Evolutionary conservation across 2,329 filamentous ascomycete genomes (phyloP), one percentile per base, ranked within the genome.

Genomic region (Pseudopyricularia cyperi): DNA sequence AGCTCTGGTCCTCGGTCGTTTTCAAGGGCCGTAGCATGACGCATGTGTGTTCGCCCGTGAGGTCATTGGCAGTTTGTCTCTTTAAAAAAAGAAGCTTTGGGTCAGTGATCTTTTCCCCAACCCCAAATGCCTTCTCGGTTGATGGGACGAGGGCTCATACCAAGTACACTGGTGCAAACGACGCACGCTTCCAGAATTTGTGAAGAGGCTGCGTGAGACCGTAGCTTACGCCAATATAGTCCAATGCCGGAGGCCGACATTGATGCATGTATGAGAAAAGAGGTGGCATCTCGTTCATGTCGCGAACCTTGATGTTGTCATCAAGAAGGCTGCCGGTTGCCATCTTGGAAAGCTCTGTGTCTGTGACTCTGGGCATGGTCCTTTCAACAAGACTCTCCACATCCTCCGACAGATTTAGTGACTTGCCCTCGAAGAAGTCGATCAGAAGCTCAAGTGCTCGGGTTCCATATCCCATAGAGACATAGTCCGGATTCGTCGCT

Each of bases 21-120:
- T 80, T 75, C 7, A 98, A 75, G 2, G 89, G 86, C 53, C 89
- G 82, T 48, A 98, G 77, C 94, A 98, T 98, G 28, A 98, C 91
- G 64, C 89, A 96, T 0, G 93, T 95, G 65, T 98, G 93, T 68
- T 98, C 93, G 52, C 93, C 93, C 0, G 94, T 98, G 46, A 98
- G 75, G 53, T 97, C 93, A 64, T 97, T 98, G 50, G 93, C 77
- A 2, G 94, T 98, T 71, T 98, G 93, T 33, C 93, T 61, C 60
- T 59, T 55, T 46, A 4, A 2, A n/a, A 19, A 28, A 17, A 7
- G 15, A 52, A 50, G 33, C 19, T 5, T 17, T 37, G n/a, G n/a
- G 24, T 44, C 4, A 44, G 39, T 26, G 6, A 14, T 15, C 24
- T 19, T 26, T 17, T 3, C 19, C n/a, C 14, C 22, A 12, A 4